A percentile compares a stretch with the other conserved stretches of the same genome.
Evolutionary conservation across 2,329 filamentous ascomycete species (phyloP).

Genomic region (Sarocladiaceae sp.): DNA sequence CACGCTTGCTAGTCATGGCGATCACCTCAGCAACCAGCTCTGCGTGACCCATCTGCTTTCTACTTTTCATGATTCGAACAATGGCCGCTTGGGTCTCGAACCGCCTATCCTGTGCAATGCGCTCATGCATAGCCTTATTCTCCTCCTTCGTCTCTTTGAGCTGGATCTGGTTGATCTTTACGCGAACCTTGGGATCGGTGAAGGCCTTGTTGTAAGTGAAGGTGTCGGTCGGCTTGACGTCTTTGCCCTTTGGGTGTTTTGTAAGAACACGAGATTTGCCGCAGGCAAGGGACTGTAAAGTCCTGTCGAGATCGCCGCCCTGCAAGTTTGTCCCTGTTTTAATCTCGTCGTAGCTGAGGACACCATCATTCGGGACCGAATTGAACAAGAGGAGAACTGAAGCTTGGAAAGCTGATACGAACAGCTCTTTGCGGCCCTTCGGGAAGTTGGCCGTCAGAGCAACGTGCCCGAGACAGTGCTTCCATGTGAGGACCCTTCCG

Average conservation of each 20-base stretch:
- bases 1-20: slow-evolving; percentile 79
- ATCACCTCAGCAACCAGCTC: slow-evolving; percentile 91
- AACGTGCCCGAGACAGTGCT: slow-evolving; percentile 88
- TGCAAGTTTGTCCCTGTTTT: slow-evolving; percentile 68
- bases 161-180: slow-evolving; percentile 99
- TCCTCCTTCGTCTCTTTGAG: slow-evolving; percentile 93
- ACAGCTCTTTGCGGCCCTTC: slow-evolving; percentile 78
- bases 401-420: slow-evolving; percentile 89
- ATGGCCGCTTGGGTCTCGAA: slow-evolving; percentile 97
- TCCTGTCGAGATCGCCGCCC: slow-evolving; percentile 77
- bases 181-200: slow-evolving; percentile 73
- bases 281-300: slow-evolving; percentile 91
- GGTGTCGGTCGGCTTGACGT: slow-evolving; percentile 73
- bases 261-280: slow-evolving; percentile 78
- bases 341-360: slow-evolving; percentile 73
- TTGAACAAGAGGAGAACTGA: slow-evolving; percentile 92
- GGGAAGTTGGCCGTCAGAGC: slow-evolving; percentile 77
- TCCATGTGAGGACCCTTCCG: slow-evolving; percentile 84
- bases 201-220: slow-evolving; percentile 81
- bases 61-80: slow-evolving; percentile 93
- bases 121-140: slow-evolving; percentile 89
- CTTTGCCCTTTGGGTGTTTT: slow-evolving; percentile 81
- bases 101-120: slow-evolving; percentile 82
- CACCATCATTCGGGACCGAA: slow-evolving; percentile 51
- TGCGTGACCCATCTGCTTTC: slow-evolving; percentile 81